Base-by-base conservation (phyloP, 805 yeast genomes). In the Kuraishia capsulata region DNA sequence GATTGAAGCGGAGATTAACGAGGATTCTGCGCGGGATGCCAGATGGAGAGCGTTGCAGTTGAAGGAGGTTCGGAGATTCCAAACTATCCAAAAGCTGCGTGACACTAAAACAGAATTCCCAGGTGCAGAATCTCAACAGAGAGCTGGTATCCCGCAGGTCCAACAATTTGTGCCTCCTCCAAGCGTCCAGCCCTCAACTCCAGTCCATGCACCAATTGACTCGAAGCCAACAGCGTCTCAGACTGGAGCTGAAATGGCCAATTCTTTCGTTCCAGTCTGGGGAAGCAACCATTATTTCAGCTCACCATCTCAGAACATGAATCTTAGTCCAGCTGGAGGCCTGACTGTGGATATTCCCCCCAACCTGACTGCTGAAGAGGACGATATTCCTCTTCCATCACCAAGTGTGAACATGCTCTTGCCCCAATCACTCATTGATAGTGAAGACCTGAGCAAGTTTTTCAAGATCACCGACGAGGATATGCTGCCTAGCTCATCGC, bases 41-140 rank as follows among this genome's bases (percentile, higher is more conserved):
- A 57, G 54, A 38, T 65, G 67, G 69, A 55, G 64, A 44, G 59
- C 62, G 2, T 48, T 54, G 25, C 68, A 61, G 39, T 64, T 61
- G 41, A 51, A 53, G 26, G 69, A 64, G 40, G 59, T 52, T 23
- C 44, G 48, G 10, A 50, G 55, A 28, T 53, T 61, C 38, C 47
- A 52, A 17, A 41, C 49, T 14, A 44, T 55, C 25, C 45, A 53
- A 19, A 49, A 47, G 14, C 47, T 51, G 23, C 40, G 31, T 35
- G 45, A 48, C 14, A n/a, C n/a, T n/a, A n/a, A n/a, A n/a, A n/a
- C n/a, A n/a, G n/a, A n/a, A n/a, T 16, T 26, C 4, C 18, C 47
- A 13, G 41, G 41, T 17, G 20, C 21, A 50, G 20, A 42, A 44
- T 18, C n/a, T n/a, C n/a, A n/a, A n/a, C 39, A 39, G 9, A 34